phyloP scores from a whole-genome alignment of 23 red algal genomes.

The Pyropia haitanensis region DNA sequence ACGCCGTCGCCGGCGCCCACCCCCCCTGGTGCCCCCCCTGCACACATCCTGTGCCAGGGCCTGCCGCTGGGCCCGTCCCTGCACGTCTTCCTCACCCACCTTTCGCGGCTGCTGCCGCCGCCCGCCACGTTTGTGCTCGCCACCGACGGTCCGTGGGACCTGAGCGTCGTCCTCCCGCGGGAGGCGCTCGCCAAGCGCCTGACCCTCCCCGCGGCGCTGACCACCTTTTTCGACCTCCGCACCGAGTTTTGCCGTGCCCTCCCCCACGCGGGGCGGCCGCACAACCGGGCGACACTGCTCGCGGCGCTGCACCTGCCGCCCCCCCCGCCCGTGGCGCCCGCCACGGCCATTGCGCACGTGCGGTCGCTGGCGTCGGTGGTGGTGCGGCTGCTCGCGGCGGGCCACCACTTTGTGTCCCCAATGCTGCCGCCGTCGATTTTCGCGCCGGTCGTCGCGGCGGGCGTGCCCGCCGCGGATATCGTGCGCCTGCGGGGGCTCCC shows the following conservation, averaged over 20 bases:
- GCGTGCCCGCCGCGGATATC: conserved; percentile 61
- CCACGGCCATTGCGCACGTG: conserved; percentile 44
- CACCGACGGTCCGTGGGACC: conserved; percentile 79
- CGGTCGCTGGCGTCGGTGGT: conserved; percentile 34
- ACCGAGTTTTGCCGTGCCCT: conserved; percentile 56
- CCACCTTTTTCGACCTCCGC: conserved; percentile 57
- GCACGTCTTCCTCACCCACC: no score
- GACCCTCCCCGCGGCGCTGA: conserved; percentile 40
- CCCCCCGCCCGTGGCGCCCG: conserved; percentile 5
- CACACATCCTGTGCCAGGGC: no score
- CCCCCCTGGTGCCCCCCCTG: no score
- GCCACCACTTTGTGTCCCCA: conserved; percentile 40
- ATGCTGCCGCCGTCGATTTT: conserved; percentile 26
- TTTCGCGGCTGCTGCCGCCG: no score
- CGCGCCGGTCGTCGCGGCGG: conserved; percentile 63
- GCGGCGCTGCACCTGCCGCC: conserved; percentile 33
- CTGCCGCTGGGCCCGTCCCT: no score
- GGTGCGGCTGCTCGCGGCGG: conserved; percentile 33
- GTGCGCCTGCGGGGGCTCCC: conserved; percentile 88
- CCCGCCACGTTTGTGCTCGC: conserved; percentile 31
- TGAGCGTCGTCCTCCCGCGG: conserved; percentile 32
- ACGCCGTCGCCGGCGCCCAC: no score
- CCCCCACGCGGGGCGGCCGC: conserved; percentile 27
- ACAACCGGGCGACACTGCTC: conserved; percentile 50
- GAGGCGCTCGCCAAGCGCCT: conserved; percentile 61